A percentile compares a stretch with the other conserved stretches of the same genome.
These are phyloP conservation scores for Rickenella mellea DNA, from an alignment of 768 basidiomycete genomes.

Conservation along the genomic window DNA sequence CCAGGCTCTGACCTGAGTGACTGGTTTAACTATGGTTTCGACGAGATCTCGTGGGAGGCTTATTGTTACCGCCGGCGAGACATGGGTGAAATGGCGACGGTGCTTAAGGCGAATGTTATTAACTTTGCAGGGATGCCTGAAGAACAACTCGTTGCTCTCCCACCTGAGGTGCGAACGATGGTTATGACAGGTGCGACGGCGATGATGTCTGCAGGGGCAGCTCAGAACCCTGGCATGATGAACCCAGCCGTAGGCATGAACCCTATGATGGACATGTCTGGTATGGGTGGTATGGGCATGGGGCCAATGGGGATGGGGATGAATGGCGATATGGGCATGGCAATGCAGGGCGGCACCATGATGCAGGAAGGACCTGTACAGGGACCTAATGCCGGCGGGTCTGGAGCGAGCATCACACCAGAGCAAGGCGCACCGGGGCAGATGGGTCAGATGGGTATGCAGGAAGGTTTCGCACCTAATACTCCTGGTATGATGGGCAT, in stretches of 20 bases:
- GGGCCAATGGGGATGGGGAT: slow-evolving; percentile 56
- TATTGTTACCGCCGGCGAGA: slow-evolving; percentile 83
- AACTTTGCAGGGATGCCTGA: slow-evolving; percentile 78
- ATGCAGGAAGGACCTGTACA: slow-evolving; percentile 26
- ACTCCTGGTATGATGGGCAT: slow-evolving; percentile 33
- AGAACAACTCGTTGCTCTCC: slow-evolving; percentile 68
- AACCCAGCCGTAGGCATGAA: slow-evolving; percentile 40
- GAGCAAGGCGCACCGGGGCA: slow-evolving; percentile 27
- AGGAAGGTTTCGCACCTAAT: slow-evolving; percentile 4
- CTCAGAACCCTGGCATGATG: slow-evolving; percentile 25
- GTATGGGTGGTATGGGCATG: slow-evolving; percentile 16
- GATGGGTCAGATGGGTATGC: slow-evolving; percentile 4
- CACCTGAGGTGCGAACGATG: slow-evolving; percentile 77
- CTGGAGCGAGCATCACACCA: slow-evolving; percentile 26
- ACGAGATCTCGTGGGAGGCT: slow-evolving; percentile 91
- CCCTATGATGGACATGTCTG: slow-evolving; percentile 26
- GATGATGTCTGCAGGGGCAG: slow-evolving; percentile 51
- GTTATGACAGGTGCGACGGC: slow-evolving; percentile 76
- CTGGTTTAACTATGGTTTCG: slow-evolving; percentile 99
- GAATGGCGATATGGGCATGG: slow-evolving; percentile 60
- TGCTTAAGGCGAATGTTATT: slow-evolving; percentile 76
- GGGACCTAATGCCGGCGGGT: slow-evolving; percentile 27
- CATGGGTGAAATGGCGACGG: slow-evolving; percentile 66
- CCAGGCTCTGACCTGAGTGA: slow-evolving; percentile 91
- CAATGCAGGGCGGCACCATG: slow-evolving; percentile 34